Evolutionary conservation across 345 rosid genomes (phyloP).

Genomic region (Brassica carinata): DNA sequence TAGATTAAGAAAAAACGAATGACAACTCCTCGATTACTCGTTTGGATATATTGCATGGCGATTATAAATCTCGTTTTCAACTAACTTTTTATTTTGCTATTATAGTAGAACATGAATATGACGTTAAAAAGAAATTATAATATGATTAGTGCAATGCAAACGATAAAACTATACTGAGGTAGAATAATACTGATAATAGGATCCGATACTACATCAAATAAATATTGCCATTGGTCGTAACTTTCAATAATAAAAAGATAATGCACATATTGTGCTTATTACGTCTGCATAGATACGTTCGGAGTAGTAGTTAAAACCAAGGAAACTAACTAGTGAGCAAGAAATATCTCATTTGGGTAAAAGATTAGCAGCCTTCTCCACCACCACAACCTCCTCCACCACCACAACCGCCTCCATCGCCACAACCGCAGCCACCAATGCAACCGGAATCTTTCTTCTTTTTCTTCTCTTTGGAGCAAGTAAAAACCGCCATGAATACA

Average conservation of each 20-base stretch:
- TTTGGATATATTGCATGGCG: not conserved
- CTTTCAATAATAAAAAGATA: not conserved
- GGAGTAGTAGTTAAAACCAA: not conserved
- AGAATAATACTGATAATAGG: not conserved
- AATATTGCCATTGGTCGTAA: not conserved
- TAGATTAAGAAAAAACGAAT: not conserved
- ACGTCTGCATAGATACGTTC: not conserved
- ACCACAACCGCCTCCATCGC: not conserved
- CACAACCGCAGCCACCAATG: not conserved
- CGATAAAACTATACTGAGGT: not conserved
- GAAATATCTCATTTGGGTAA: not conserved
- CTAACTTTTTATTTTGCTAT: not conserved
- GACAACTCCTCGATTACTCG: not conserved
- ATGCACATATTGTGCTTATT: not conserved
- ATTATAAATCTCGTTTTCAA: not conserved
- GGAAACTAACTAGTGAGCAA: not conserved
- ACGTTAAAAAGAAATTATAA: not conserved
- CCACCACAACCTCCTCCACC: not conserved
- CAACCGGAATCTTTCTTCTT: slow-evolving; percentile 5
- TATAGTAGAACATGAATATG: too few relatives aligned
- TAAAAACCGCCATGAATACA: slow-evolving; percentile 21
- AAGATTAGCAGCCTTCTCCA: not conserved
- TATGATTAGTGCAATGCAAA: not conserved
- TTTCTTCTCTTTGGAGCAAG: slow-evolving; percentile 6
- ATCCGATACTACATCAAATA: not conserved